These are phyloP conservation scores for Cotoneaster glaucophyllus DNA, from an alignment of 306 rosid species.

Conservation along the genomic window DNA sequence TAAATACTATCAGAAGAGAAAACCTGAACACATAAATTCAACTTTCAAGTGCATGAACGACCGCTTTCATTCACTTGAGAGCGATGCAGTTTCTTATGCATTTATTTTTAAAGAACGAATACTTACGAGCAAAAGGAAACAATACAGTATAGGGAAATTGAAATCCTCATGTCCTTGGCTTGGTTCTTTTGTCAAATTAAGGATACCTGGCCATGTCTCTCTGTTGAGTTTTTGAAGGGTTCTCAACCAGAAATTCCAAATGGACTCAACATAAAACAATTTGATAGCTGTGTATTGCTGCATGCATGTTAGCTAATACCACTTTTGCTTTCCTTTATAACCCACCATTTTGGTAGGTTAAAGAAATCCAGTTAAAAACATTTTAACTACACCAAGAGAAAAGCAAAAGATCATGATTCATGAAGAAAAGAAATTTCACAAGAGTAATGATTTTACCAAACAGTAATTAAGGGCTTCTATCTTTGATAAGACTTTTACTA, in stretches of 20 bases:
- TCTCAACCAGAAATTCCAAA: not conserved
- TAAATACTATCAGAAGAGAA: too few species aligned
- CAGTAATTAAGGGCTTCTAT: not conserved
- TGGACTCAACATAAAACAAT: not conserved
- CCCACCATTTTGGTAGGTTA: not conserved
- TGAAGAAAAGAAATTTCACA: not conserved
- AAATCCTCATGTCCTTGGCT: not conserved
- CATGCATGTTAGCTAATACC: not conserved
- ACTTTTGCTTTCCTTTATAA: not conserved
- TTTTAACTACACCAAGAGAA: too few species aligned
- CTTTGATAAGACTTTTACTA: too few species aligned
- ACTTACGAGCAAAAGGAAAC: too few species aligned
- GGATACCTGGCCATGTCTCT: slow-evolving; percentile 19
- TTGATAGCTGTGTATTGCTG: too few species aligned
- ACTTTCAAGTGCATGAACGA: too few species aligned
- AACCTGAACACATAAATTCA: too few species aligned
- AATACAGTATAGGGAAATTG: too few species aligned
- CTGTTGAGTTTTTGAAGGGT: slow-evolving; percentile 16
- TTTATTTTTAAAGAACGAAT: too few species aligned
- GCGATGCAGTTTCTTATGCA: too few species aligned
- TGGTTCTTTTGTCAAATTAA: not conserved
- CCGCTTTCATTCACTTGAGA: too few species aligned
- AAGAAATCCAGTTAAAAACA: not conserved
- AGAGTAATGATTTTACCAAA: not conserved
- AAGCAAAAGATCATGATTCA: not conserved